These are phyloP conservation scores for Coriaria nepalensis DNA, from an alignment of 306 rosid genomes.

Conservation along the genomic window DNA sequence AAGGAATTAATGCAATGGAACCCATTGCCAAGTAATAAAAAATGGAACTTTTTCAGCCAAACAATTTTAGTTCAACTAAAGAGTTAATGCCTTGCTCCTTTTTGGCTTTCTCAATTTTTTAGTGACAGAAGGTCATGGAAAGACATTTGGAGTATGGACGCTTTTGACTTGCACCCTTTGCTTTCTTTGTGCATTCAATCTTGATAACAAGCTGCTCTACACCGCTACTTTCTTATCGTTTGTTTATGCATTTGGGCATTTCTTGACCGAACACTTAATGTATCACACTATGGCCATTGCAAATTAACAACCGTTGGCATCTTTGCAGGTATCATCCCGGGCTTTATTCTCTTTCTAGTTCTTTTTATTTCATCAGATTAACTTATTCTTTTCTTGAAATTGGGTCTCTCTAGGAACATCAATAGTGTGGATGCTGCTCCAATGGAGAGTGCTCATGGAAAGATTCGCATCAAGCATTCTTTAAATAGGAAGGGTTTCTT, in stretches of 20 bases:
- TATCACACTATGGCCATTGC: slow-evolving; percentile 67
- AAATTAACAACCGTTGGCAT: slow-evolving; percentile 64
- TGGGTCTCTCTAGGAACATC: slow-evolving; percentile 48
- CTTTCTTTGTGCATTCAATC: slow-evolving; percentile 83
- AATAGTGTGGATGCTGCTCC: slow-evolving; percentile 78
- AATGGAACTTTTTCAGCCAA: no score
- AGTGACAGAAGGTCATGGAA: slow-evolving; percentile 98
- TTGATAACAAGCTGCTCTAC: slow-evolving; percentile 79
- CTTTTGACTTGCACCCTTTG: slow-evolving; percentile 90
- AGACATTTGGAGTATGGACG: slow-evolving; percentile 92
- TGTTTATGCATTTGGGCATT: slow-evolving; percentile 85
- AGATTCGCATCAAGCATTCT: slow-evolving; percentile 23
- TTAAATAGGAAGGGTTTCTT: slow-evolving; percentile 5
- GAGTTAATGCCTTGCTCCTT: not conserved
- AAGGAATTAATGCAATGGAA: no score
- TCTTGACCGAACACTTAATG: slow-evolving; percentile 60
- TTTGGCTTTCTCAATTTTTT: not conserved
- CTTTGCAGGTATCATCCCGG: slow-evolving; percentile 61
- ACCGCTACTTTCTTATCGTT: slow-evolving; percentile 70
- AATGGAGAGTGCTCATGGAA: slow-evolving; percentile 68
- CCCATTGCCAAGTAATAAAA: no score
- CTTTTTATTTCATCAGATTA: not conserved
- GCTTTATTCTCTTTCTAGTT: slow-evolving; percentile 3
- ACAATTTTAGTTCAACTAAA: not conserved
- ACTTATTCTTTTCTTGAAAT: slow-evolving; percentile 1